phyloP scores from a whole-genome alignment of 768 basidiomycete species.

The Hygrophoropsis aurantiaca region DNA sequence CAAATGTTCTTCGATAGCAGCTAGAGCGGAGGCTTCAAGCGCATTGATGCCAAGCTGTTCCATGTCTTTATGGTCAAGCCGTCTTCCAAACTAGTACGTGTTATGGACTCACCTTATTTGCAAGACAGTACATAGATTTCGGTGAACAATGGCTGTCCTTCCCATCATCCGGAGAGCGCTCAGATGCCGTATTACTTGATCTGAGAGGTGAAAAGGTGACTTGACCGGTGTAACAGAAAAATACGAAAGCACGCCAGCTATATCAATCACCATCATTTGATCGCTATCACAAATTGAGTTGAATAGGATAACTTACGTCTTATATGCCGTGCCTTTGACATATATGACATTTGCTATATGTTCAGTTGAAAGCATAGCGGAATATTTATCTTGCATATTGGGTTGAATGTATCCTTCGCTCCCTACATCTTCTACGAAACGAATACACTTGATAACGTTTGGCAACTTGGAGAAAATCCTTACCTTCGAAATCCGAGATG shows the following conservation, averaged over 20 bases:
- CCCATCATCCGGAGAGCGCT: neutral
- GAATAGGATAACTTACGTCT: conserved; percentile 5
- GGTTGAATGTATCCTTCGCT: no score
- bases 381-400: no score
- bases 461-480: no score
- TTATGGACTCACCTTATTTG: conserved; percentile 13
- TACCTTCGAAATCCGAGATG: conserved; percentile 4
- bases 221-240: conserved; percentile 7
- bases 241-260: conserved; percentile 8
- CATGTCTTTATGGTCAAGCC: neutral
- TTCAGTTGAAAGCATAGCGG: conserved; percentile 14
- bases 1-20: conserved; percentile 2
- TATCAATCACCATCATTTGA: neutral
- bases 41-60: conserved; percentile 2
- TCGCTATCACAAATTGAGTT: no score
- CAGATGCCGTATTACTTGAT: neutral
- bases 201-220: conserved; percentile 3
- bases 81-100: neutral
- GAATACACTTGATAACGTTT: no score
- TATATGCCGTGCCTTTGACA: conserved; percentile 8
- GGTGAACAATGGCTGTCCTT: conserved; percentile 13
- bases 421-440: no score
- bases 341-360: conserved; percentile 16
- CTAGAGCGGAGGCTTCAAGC: conserved; percentile 4
- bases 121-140: conserved; percentile 25